Evolutionary conservation across 768 basidiomycete genomes (phyloP), one percentile per base, ranked within the genome.

Genomic region (Lactarius hatsudake): DNA sequence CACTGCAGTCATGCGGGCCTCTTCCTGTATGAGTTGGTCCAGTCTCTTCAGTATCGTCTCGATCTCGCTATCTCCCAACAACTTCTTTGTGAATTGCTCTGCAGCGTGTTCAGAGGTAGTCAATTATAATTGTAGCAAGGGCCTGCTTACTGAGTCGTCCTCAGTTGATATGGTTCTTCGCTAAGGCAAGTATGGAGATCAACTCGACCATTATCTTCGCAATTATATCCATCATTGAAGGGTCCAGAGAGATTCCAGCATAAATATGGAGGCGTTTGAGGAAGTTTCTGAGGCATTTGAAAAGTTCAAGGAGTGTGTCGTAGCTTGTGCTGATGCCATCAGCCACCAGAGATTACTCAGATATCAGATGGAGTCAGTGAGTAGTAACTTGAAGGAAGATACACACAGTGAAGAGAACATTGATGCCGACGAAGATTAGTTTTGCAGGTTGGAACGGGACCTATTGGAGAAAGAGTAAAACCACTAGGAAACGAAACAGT

Each of bases 251-350:
- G 8, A 56, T 61, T 32, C 42, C 18, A 10, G 54, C 28, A 30
- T 61, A 61, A 36, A 61, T 9, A 10, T 8, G 17, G 26, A 66
- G 65, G 26, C 65, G 65, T 8, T 20, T 30, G 9, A 66, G 65
- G 59, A 66, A 66, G 45, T 17, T 53, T 20, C 58, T n/a, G 13
- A 40, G 15, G n/a, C 34, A 38, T 17, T 59, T 38, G 13, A 59
- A 59, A 20, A 66, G 65, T 12, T 66, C 60, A 36, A 66, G 40
- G 32, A 66, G 59, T 3, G 65, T 54, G 8, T 66, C 65, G 12
- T 66, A 66, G 42, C 60, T 61, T 23, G 65, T 42, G 40, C 59
- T 66, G 18, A 66, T 54, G 1, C 23, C 12, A 6, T 26, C 42
- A 23, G 59, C 65, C 12, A 42, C 54, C 65, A 61, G 45, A 12